Evolutionary conservation across 805 yeast species (phyloP), one percentile per base, ranked within the genome.

Genomic region (Metschnikowia picachoensis): DNA sequence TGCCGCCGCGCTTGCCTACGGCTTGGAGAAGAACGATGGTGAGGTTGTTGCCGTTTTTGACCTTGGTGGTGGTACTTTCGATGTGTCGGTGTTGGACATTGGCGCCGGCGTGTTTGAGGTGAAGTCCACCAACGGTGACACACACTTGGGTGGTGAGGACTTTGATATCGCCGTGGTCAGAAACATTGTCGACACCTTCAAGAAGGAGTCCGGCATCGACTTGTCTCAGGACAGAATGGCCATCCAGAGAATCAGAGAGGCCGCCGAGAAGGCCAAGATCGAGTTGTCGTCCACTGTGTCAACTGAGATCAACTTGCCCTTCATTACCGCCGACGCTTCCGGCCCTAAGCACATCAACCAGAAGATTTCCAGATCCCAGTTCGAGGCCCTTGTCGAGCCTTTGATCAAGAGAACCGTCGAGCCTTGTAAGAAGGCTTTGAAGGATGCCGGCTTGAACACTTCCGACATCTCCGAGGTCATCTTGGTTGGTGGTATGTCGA

Each of bases 31-130:
- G 77, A 86, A 83, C 62, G 82, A 78, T 58, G 78, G 83, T 64
- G 84, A 83, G 73, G 85, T 86, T 52, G 95, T 90, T 60, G 97
- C 97, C 52, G 97, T 90, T 57, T 90, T 91, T 76, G 97, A 90
- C 75, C 80, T 90, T 65, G 97, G 97, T 83, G 97, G 97, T 72
- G 97, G 97, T 83, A 90, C 97, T 63, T 90, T 90, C 69, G 97
- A 90, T 85, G 85, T 90, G 73, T 90, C 97, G 60, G 87, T 90
- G 68, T 80, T 90, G 66, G 97, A 91, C 78, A 91, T 90, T 62
- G 96, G 91, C 75, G 89, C 90, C 67, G 97, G 97, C 79, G 97
- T 90, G 58, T 90, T 90, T 63, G 97, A 90, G 79, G 97, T 90
- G 69, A 90, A 90, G 77, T 88, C 97, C 53, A 90, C 97, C 66